These are phyloP conservation scores for Colletotrichum endophyticum DNA, from an alignment of 2,329 filamentous ascomycete species.

Conservation along the genomic window DNA sequence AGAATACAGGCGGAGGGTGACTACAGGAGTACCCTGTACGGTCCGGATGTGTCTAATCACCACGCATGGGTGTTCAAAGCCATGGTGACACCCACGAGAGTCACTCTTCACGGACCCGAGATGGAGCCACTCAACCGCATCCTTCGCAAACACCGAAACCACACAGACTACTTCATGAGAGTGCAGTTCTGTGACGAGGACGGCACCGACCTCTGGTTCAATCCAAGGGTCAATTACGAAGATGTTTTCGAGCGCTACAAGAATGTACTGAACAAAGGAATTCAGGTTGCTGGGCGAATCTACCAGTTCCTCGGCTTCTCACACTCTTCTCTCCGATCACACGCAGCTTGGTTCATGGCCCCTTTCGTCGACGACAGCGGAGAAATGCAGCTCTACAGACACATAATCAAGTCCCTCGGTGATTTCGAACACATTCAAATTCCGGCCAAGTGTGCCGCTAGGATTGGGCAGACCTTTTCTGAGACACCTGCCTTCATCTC, in stretches of 20 bases:
- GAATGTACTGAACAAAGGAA: conserved; percentile 58
- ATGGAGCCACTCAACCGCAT: conserved; percentile 74
- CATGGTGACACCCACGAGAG: conserved; percentile 63
- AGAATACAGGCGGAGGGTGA: conserved; percentile 29
- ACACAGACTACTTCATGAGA: conserved; percentile 69
- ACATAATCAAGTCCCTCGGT: conserved; percentile 54
- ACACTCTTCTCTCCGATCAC: conserved; percentile 75
- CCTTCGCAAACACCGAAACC: conserved; percentile 65
- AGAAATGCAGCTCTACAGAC: conserved; percentile 38
- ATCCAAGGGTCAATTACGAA: conserved; percentile 50
- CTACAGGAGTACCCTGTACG: conserved; percentile 19
- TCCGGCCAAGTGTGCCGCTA: conserved; percentile 61
- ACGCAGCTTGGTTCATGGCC: conserved; percentile 70
- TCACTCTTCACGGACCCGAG: conserved; percentile 64
- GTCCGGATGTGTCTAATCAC: conserved; percentile 35
- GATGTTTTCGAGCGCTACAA: conserved; percentile 66
- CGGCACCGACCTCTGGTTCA: conserved; percentile 66
- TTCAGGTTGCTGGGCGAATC: conserved; percentile 66
- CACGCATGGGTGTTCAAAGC: conserved; percentile 59
- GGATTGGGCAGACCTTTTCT: conserved; percentile 73
- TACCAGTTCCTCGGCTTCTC: conserved; percentile 80
- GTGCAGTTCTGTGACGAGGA: conserved; percentile 79
- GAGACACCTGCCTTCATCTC: conserved; percentile 72
- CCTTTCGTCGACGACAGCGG: conserved; percentile 44
- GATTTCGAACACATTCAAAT: conserved; percentile 55